Percentiles rank a stretch among this genome's conserved stretches.
Conservation (phyloP, 371 early-diverging fungal genomes). For the Mortierella sp. region DNA sequence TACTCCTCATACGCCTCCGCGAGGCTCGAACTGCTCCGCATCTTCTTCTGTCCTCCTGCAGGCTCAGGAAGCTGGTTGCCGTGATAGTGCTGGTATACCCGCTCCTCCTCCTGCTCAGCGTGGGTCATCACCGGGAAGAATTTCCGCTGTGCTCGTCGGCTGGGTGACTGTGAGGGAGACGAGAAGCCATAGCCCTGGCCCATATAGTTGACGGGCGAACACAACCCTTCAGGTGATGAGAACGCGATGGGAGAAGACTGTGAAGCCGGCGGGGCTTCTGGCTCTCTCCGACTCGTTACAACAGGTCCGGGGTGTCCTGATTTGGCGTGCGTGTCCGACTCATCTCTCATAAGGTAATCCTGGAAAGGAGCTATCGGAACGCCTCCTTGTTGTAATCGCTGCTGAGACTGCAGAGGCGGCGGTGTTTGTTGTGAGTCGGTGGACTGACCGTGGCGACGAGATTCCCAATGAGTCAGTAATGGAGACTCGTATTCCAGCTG, state of each 20-base stretch:
- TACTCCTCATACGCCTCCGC: constrained; percentile 47
- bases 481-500: background rate
- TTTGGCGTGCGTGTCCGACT: background rate
- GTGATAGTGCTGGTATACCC: constrained; percentile 39
- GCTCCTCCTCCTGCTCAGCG: constrained; percentile 53
- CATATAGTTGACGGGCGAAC: background rate
- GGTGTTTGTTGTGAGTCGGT: background rate
- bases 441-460: background rate
- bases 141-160: constrained; percentile 16
- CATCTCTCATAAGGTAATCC: background rate
- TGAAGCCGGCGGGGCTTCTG: background rate
- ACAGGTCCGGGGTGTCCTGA: background rate
- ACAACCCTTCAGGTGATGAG: background rate
- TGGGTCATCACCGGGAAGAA: constrained; percentile 47
- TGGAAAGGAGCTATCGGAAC: background rate
- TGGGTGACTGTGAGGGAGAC: constrained; percentile 31
- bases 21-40: constrained; percentile 32
- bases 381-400: background rate
- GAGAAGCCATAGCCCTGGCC: background rate
- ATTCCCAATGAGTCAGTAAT: background rate
- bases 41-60: constrained; percentile 48
- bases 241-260: background rate
- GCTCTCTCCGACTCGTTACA: background rate
- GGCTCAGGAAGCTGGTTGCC: constrained; percentile 49
- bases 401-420: background rate